Percentiles rank a stretch among this genome's conserved stretches.
phyloP scores from a whole-genome alignment of 1,139 yeast species.

The Kazachstania sp. region DNA sequence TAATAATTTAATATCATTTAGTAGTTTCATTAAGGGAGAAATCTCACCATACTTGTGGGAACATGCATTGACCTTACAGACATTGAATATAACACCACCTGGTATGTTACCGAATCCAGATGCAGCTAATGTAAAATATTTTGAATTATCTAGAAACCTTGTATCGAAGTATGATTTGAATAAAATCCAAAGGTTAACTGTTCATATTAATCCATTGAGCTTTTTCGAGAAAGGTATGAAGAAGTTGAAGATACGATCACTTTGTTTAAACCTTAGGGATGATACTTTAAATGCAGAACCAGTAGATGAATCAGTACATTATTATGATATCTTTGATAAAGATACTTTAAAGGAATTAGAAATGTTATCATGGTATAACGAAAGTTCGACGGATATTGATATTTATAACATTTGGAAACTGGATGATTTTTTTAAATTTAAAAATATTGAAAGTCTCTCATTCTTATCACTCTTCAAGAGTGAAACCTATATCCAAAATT shows the following conservation, averaged over 20 bases:
- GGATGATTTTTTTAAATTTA: slow-evolving; percentile 17
- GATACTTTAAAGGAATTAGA: slow-evolving; percentile 17
- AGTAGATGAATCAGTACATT: slow-evolving; percentile 9
- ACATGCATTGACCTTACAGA: slow-evolving; percentile 12
- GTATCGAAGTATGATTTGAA: slow-evolving; percentile 14
- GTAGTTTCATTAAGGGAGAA: slow-evolving; percentile 21
- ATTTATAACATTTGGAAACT: slow-evolving; percentile 21
- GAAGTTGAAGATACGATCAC: slow-evolving; percentile 18
- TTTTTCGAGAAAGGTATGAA: slow-evolving; percentile 15
- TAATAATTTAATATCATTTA: slow-evolving; percentile 18
- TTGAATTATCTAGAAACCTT: slow-evolving; percentile 10
- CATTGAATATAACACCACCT: slow-evolving; percentile 25
- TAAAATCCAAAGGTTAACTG: slow-evolving; percentile 17
- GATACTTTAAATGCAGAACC: slow-evolving; percentile 16
- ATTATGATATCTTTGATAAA: slow-evolving; percentile 21
- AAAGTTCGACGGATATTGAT: slow-evolving; percentile 13
- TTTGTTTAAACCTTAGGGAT: slow-evolving; percentile 23
- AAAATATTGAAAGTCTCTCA: slow-evolving; percentile 15
- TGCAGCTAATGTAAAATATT: slow-evolving; percentile 16
- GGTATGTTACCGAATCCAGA: slow-evolving; percentile 16
- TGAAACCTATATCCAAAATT: slow-evolving; percentile 15
- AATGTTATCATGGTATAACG: slow-evolving; percentile 26
- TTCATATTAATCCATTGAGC: slow-evolving; percentile 24
- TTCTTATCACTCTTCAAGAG: slow-evolving; percentile 19
- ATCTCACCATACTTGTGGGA: slow-evolving; percentile 13